Evolutionary conservation across 495 filamentous ascomycete genomes (phyloP).

Genomic region (Bombardia bombarda): DNA sequence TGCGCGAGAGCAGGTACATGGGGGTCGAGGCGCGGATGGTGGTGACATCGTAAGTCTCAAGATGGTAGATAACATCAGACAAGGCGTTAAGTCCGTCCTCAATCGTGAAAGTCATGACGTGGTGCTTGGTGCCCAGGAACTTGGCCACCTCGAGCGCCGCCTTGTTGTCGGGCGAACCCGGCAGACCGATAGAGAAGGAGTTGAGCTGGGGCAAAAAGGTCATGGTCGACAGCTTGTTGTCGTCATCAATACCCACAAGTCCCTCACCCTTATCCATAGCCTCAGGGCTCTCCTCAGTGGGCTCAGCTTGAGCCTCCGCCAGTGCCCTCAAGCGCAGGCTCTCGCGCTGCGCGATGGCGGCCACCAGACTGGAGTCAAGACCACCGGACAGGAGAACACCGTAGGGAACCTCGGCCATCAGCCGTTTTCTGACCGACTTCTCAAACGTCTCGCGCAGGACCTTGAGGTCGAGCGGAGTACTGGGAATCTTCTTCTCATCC

Average conservation of each 20-base stretch:
- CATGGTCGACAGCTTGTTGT: constrained; percentile 80
- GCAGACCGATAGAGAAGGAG: constrained; percentile 96
- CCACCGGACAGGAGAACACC: constrained; percentile 93
- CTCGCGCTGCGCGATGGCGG: constrained; percentile 90
- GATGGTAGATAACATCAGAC: constrained; percentile 93
- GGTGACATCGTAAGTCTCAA: constrained; percentile 96
- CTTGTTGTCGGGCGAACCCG: constrained; percentile 79
- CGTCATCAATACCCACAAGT: constrained; percentile 89
- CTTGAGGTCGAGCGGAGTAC: constrained; percentile 74
- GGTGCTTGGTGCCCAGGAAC: constrained; percentile 94
- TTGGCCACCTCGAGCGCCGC: constrained; percentile 85
- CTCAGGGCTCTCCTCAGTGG: constrained; percentile 29
- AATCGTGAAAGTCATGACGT: constrained; percentile 95
- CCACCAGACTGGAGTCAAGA: constrained; percentile 90
- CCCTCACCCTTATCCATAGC: constrained; percentile 50
- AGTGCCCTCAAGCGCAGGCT: constrained; percentile 65
- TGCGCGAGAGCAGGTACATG: constrained; percentile 94
- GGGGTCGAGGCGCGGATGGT: constrained; percentile 97
- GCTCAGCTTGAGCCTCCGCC: constrained; percentile 40
- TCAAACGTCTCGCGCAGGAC: constrained; percentile 72
- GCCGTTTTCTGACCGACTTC: constrained; percentile 84
- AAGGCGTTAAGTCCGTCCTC: constrained; percentile 94
- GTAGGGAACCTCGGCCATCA: constrained; percentile 98
- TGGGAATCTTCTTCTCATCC: constrained; percentile 70
- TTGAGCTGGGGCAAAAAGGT: constrained; percentile 90